These are phyloP conservation scores for Aphanocladium album DNA, from an alignment of 2,329 filamentous ascomycete genomes.

Conservation along the genomic window DNA sequence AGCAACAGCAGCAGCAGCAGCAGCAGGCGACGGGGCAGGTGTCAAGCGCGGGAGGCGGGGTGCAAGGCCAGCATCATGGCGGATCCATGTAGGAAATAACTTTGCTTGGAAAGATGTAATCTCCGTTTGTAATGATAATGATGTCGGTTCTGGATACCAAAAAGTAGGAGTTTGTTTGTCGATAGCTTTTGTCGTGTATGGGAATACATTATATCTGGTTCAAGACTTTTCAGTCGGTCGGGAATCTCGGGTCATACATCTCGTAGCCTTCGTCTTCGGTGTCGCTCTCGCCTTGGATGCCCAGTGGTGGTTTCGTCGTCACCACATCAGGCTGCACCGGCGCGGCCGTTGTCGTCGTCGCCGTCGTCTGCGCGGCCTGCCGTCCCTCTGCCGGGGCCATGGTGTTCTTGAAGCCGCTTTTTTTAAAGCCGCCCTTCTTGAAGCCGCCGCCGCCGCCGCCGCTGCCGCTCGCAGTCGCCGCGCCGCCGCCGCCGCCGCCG, in stretches of 20 bases:
- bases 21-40: background rate
- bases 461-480: no score
- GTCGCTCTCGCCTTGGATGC: slow-evolving; percentile 48
- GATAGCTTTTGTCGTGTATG: background rate
- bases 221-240: slow-evolving; percentile 50
- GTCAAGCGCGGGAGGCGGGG: background rate
- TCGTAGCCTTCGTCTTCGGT: slow-evolving; percentile 69
- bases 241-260: slow-evolving; percentile 56
- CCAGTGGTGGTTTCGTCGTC: slow-evolving; percentile 17
- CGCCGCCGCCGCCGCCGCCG: slow-evolving; percentile 23
- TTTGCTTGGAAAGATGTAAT: background rate
- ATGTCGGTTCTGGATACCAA: slow-evolving; percentile 1
- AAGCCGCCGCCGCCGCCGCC: slow-evolving; percentile 42
- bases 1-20: background rate
- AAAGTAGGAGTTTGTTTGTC: background rate
- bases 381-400: slow-evolving; percentile 53
- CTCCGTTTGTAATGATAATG: slow-evolving; percentile 13
- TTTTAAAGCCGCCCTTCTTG: slow-evolving; percentile 71
- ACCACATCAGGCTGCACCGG: slow-evolving; percentile 29
- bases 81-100: slow-evolving; percentile 2
- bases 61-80: slow-evolving; percentile 6
- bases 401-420: slow-evolving; percentile 75
- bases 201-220: background rate
- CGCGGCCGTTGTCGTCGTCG: slow-evolving; percentile 34
- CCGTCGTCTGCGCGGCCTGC: slow-evolving; percentile 11